Evolutionary conservation across 495 filamentous ascomycete species (phyloP).

Genomic region (Penicillium parvum): DNA sequence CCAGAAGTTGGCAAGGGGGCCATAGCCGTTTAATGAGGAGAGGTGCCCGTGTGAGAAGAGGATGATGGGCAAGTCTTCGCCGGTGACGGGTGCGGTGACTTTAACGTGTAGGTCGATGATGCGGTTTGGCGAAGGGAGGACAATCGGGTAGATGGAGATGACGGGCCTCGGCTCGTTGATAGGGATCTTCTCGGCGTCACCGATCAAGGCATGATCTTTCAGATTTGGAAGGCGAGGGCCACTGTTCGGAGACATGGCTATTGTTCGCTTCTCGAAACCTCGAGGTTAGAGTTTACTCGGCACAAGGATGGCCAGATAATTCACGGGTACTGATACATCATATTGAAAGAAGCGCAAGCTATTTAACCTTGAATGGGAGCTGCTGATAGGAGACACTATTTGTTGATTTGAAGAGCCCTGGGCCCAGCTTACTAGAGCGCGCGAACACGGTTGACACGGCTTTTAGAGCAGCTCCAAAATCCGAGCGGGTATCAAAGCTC

Average conservation of each 20-base stretch:
- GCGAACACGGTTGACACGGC: background rate
- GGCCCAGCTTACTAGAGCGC: too few species aligned
- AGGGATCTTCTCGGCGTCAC: conserved; percentile 35
- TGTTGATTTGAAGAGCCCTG: too few species aligned
- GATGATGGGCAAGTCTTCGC: conserved; percentile 35
- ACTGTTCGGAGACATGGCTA: background rate
- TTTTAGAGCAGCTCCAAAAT: background rate
- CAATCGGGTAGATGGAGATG: conserved; percentile 36
- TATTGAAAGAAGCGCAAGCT: too few species aligned
- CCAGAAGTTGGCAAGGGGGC: conserved; percentile 42
- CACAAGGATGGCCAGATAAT: too few species aligned
- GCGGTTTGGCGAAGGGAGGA: conserved; percentile 14
- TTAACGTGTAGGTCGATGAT: conserved; percentile 10
- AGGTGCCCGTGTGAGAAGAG: conserved; percentile 42
- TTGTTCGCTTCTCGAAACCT: too few species aligned
- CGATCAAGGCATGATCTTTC: conserved; percentile 32
- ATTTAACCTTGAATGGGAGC: too few species aligned
- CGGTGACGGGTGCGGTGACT: conserved; percentile 19
- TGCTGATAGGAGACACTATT: too few species aligned
- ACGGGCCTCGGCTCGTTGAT: conserved; percentile 26
- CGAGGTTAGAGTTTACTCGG: too few species aligned
- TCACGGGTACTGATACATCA: too few species aligned
- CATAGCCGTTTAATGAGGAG: conserved; percentile 42
- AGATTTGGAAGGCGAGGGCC: conserved; percentile 1
- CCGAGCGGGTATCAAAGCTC: background rate